Evolutionary conservation across 371 early-diverging fungal genomes (phyloP), one percentile per base, ranked within the genome.

Genomic region (Umbelopsis sp.): DNA sequence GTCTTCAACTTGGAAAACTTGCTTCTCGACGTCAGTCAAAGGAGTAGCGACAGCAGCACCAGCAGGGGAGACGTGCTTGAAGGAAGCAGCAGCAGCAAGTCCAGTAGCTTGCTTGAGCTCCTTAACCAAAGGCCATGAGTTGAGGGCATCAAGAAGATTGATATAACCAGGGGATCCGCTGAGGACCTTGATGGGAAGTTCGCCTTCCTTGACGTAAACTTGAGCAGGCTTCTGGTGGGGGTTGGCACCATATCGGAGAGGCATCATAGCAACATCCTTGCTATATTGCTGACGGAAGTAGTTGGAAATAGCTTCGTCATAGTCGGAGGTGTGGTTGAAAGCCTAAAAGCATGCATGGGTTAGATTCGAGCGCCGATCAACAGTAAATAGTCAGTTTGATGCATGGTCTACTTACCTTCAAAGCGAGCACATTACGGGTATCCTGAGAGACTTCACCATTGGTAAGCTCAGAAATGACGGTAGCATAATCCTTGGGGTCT

Each of bases 21-120:
- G 86, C 80, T 89, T 86, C 77, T 98, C 99, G 50, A 84, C 85
- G 37, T 91, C 94, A 29, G 80, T 76, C 51, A 98, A 83, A 12
- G 94, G 93, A 35, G 91, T 80, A 38, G 93, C 98, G 65, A 98
- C 93, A 57, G 98, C 97, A 52, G 96, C 98, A 77, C 98, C 99
- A 64, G 99, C 98, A 44, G 99, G 99, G 22, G 96, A 95, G 57
- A 97, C 97, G 80, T 98, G 99, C 87, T 98, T 97, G 89, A 98
- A 98, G 35, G 97, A 97, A 67, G 99, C 98, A 68, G 99, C 97
- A 29, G 99, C 97, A 69, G 84, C 70, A 50, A 76, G 35, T 44
- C 76, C 76, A 37, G 84, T 81, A 24, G 84, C 84, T 72, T 81
- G 79, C 77, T 80, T 80, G 16, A 84, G 86, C 72, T 96, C 97